phyloP scores from a whole-genome alignment of 2,329 filamentous ascomycete species.

The Fusarium graminum region DNA sequence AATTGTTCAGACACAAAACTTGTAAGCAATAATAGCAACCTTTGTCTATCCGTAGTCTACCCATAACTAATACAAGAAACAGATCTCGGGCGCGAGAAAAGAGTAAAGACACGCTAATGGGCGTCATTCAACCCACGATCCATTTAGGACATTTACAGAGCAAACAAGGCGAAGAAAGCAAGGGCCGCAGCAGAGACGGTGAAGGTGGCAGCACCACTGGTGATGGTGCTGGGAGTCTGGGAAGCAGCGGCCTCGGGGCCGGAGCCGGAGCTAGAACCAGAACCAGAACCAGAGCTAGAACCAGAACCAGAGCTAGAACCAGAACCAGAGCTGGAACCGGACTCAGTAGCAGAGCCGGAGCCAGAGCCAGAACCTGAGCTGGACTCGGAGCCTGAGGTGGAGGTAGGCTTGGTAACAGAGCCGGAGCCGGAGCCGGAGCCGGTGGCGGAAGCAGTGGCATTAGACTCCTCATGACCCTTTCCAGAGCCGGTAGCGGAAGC shows the following conservation, averaged over 20 bases:
- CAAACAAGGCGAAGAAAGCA: slow-evolving; percentile 43
- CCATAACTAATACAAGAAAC: slow-evolving; percentile 47
- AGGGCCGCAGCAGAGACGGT: slow-evolving; percentile 39
- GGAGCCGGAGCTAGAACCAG: slow-evolving; percentile 34
- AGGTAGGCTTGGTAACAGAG: slow-evolving; percentile 21
- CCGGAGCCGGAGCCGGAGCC: slow-evolving; percentile 20
- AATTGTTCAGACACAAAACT: background rate
- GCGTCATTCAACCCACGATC: slow-evolving; percentile 44
- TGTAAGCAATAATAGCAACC: slow-evolving; percentile 37
- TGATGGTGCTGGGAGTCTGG: slow-evolving; percentile 35
- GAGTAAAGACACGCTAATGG: slow-evolving; percentile 46
- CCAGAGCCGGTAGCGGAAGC: slow-evolving; percentile 30
- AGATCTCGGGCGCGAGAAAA: slow-evolving; percentile 47
- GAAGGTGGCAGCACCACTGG: slow-evolving; percentile 37
- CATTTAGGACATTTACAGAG: slow-evolving; percentile 46
- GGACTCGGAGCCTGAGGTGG: slow-evolving; percentile 9
- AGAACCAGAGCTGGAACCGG: slow-evolving; percentile 25
- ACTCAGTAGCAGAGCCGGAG: slow-evolving; percentile 22
- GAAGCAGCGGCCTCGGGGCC: slow-evolving; percentile 28
- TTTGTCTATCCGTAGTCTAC: slow-evolving; percentile 50
- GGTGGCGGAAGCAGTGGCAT: slow-evolving; percentile 39
- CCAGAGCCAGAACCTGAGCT: background rate
- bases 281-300: slow-evolving; percentile 31
- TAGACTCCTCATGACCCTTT: slow-evolving; percentile 61
- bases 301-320: slow-evolving; percentile 30